phyloP scores from a whole-genome alignment of 2,329 filamentous ascomycete species.

The Aspergillus hortae region DNA sequence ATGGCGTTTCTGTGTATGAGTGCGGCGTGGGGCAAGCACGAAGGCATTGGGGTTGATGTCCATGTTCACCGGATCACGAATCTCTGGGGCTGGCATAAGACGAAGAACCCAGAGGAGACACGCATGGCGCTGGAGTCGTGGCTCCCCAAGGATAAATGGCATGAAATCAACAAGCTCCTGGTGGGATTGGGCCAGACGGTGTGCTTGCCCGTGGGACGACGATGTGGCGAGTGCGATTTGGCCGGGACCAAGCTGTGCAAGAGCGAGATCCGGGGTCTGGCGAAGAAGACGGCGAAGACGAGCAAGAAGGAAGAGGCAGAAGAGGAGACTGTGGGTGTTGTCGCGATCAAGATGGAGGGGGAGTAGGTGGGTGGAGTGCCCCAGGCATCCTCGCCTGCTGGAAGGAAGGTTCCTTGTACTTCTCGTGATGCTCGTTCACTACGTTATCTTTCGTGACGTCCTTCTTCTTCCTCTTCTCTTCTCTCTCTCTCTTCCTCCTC shows the following conservation, averaged over 20 bases:
- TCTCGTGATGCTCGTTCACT: neutral
- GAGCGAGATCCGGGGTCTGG: conserved; percentile 64
- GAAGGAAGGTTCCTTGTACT: neutral
- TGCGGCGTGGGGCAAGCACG: conserved; percentile 65
- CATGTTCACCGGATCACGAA: conserved; percentile 95
- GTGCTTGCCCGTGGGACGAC: conserved; percentile 73
- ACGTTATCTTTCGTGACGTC: too few relatives aligned
- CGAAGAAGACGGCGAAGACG: conserved; percentile 18
- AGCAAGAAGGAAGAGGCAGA: conserved; percentile 6
- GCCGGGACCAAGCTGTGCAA: conserved; percentile 73
- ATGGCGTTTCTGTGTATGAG: conserved; percentile 90
- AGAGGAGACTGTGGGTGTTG: conserved; percentile 4
- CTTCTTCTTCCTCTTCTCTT: too few relatives aligned
- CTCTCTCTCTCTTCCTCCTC: neutral
- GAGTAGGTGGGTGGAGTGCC: conserved; percentile 10
- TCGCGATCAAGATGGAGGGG: conserved; percentile 26
- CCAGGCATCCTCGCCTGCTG: conserved; percentile 5
- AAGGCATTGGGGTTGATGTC: conserved; percentile 89
- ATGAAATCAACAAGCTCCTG: conserved; percentile 85
- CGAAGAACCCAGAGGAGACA: conserved; percentile 77
- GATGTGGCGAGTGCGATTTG: conserved; percentile 82
- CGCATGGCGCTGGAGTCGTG: conserved; percentile 71
- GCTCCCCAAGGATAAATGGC: conserved; percentile 82
- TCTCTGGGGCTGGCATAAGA: conserved; percentile 87
- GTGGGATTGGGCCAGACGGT: conserved; percentile 86